Percentiles rank a stretch among this genome's conserved stretches.
These are phyloP conservation scores for Pichia sp. DNA, from an alignment of 1,139 yeast genomes.

Conservation along the genomic window DNA sequence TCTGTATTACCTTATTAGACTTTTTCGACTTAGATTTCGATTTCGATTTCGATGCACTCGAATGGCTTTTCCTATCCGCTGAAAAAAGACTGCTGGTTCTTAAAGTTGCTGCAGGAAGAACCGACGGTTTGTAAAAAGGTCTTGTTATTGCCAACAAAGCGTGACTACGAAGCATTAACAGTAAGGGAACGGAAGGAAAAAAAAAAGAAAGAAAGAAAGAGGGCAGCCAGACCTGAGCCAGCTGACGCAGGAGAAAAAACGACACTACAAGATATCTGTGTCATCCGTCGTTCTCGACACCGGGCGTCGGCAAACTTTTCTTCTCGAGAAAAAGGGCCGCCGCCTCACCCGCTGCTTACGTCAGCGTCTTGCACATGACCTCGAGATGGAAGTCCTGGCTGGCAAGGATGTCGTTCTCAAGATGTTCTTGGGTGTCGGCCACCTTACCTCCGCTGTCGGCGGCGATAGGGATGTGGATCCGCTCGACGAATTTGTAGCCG, in stretches of 20 bases:
- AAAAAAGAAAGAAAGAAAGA: background rate
- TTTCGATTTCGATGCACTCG: constrained; percentile 11
- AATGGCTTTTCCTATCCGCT: background rate
- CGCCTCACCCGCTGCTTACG: background rate
- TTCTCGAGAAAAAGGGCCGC: background rate
- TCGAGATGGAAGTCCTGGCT: constrained; percentile 23
- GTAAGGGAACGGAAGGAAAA: background rate
- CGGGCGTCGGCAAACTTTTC: background rate
- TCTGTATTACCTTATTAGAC: background rate
- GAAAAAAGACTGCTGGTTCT: background rate
- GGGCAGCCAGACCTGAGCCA: too few species aligned
- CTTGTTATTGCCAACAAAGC: background rate
- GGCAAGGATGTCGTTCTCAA: constrained; percentile 38
- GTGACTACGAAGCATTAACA: background rate
- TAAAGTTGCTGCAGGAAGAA: background rate
- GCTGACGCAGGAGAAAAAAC: too few species aligned
- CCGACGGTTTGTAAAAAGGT: background rate
- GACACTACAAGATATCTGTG: too few species aligned
- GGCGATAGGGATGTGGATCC: constrained; percentile 27
- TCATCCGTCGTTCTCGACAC: background rate
- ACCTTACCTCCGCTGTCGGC: constrained; percentile 21
- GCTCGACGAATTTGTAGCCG: constrained; percentile 36
- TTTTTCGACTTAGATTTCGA: background rate
- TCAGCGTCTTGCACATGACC: background rate
- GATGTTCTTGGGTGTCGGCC: constrained; percentile 18